Percentiles rank a stretch among this genome's conserved stretches.
Conservation (phyloP, 139 green algal species). For the Micractinium conductrix region DNA sequence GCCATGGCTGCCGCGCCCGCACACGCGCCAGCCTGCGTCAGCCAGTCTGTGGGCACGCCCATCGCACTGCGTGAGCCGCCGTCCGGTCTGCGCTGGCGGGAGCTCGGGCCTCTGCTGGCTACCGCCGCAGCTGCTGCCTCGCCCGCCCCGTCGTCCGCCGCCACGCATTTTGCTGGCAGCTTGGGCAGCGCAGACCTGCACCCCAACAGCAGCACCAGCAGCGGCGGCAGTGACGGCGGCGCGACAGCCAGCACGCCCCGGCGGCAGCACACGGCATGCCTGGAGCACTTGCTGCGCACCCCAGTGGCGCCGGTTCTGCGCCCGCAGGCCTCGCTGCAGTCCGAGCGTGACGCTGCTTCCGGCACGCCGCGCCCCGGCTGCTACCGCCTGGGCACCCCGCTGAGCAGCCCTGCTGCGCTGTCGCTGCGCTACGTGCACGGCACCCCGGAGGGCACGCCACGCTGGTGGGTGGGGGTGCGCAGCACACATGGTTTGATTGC, state of each 20-base stretch:
- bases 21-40: too few species aligned
- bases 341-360: neutral
- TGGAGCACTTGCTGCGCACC: neutral
- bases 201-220: neutral
- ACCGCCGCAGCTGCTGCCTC: neutral
- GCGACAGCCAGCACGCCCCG: too few species aligned
- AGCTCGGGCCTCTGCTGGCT: neutral
- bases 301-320: too few species aligned
- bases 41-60: constrained; percentile 11
- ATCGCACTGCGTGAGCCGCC: neutral
- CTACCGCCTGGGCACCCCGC: neutral
- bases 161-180: neutral
- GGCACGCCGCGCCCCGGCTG: neutral
- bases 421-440: neutral
- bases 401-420: neutral
- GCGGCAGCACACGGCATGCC: neutral
- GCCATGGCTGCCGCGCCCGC: too few species aligned
- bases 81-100: neutral
- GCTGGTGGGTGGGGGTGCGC: neutral
- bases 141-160: neutral
- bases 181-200: neutral
- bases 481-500: too few species aligned
- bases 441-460: neutral
- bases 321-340: neutral
- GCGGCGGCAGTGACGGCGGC: neutral